These are phyloP conservation scores for Globisporangium okanoganense DNA, from an alignment of 352 stramenopile species.

Conservation along the genomic window DNA sequence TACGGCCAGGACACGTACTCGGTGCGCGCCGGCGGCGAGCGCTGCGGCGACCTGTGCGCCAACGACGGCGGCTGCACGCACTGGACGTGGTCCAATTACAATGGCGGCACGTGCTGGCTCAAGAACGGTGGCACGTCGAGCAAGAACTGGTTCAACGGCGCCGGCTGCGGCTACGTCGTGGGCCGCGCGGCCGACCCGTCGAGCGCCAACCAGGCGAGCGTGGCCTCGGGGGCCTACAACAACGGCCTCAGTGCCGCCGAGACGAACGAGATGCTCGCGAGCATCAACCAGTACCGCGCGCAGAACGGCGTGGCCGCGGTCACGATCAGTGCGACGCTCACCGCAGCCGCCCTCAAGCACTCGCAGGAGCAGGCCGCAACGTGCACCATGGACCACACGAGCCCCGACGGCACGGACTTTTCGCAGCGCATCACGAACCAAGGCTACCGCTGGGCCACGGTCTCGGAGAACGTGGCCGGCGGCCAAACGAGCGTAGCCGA, in stretches of 20 bases:
- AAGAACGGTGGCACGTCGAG: conserved; percentile 25
- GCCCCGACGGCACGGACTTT: conserved; percentile 32
- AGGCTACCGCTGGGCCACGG: conserved; percentile 36
- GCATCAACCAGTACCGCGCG: conserved; percentile 48
- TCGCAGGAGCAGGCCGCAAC: conserved; percentile 34
- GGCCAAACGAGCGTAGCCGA: conserved; percentile 26
- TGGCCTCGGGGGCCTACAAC: background rate
- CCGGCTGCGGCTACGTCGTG: conserved; percentile 36
- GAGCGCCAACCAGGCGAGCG: background rate
- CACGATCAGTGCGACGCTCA: conserved; percentile 34
- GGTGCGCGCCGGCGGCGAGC: conserved; percentile 4
- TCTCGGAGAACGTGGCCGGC: conserved; percentile 46
- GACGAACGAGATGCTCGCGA: conserved; percentile 37
- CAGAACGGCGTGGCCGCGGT: conserved; percentile 28
- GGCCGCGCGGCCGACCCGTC: conserved; percentile 19
- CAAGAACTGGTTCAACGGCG: conserved; percentile 19
- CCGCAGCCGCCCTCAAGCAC: conserved; percentile 30
- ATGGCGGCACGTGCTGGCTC: conserved; percentile 53
- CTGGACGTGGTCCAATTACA: conserved; percentile 53
- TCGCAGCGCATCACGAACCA: conserved; percentile 34
- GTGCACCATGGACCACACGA: conserved; percentile 39
- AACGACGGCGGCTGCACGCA: conserved; percentile 31
- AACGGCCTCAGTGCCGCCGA: conserved; percentile 11
- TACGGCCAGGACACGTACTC: conserved; percentile 24
- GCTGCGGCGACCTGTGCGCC: conserved; percentile 17